phyloP scores from a whole-genome alignment of 2,329 filamentous ascomycete genomes.

The Graphiopsis chlorocephala region DNA sequence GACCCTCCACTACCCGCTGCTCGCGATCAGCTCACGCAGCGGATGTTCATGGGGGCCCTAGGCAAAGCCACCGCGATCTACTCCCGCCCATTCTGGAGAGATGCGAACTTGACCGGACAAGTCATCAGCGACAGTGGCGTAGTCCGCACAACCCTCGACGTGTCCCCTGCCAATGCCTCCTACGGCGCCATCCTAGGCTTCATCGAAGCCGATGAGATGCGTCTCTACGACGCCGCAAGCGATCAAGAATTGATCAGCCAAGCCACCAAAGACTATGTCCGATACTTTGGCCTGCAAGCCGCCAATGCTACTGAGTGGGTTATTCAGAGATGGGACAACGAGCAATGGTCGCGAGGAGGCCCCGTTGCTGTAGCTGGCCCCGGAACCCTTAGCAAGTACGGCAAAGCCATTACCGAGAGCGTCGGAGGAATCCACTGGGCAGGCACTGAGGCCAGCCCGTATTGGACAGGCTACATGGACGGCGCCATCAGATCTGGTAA shows the following conservation, averaged over 20 bases:
- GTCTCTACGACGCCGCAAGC: slow-evolving; percentile 21
- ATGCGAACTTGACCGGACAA: slow-evolving; percentile 24
- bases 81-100: slow-evolving; percentile 25
- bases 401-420: slow-evolving; percentile 18
- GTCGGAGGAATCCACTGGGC: slow-evolving; percentile 27
- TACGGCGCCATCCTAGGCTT: slow-evolving; percentile 31
- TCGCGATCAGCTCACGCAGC: slow-evolving; percentile 18
- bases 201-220: slow-evolving; percentile 28
- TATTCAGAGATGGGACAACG: slow-evolving; percentile 28
- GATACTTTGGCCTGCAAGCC: slow-evolving; percentile 21
- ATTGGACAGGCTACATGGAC: slow-evolving; percentile 31
- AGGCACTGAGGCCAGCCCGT: slow-evolving; percentile 26
- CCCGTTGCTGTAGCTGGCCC: slow-evolving; percentile 26
- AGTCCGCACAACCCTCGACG: slow-evolving; percentile 26
- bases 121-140: slow-evolving; percentile 21
- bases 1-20: slow-evolving; percentile 14
- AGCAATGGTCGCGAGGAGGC: slow-evolving; percentile 27
- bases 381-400: slow-evolving; percentile 25
- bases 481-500: slow-evolving; percentile 28
- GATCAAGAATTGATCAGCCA: slow-evolving; percentile 22
- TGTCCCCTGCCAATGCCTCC: slow-evolving; percentile 21
- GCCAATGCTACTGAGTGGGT: slow-evolving; percentile 21
- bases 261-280: slow-evolving; percentile 22
- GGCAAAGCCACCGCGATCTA: slow-evolving; percentile 21
- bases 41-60: slow-evolving; percentile 18